Evolutionary conservation across 129 eudicot genomes (phyloP).

Genomic region (Centella asiatica): DNA sequence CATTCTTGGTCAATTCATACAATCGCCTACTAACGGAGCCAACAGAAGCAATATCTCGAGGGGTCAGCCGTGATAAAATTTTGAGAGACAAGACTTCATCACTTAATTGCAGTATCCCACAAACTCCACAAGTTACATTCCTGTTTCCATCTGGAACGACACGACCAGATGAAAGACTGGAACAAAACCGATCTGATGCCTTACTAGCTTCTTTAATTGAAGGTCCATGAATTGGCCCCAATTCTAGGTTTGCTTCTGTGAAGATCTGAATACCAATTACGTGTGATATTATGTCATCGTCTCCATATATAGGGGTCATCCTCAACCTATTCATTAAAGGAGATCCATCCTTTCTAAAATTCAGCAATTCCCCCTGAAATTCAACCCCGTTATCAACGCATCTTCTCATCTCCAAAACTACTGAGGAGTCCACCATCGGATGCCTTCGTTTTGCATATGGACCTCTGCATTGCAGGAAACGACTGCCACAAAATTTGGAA

Average conservation of each 20-base stretch:
- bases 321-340: slow-evolving; percentile 86
- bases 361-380: slow-evolving; percentile 82
- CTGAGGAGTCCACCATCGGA: slow-evolving; percentile 70
- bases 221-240: slow-evolving; percentile 80
- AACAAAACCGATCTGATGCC: slow-evolving; percentile 40
- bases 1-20: slow-evolving; percentile 63
- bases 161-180: slow-evolving; percentile 45
- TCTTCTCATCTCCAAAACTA: slow-evolving; percentile 83
- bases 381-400: slow-evolving; percentile 73
- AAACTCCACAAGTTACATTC: slow-evolving; percentile 37
- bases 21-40: slow-evolving; percentile 69
- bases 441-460: slow-evolving; percentile 96
- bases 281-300: slow-evolving; percentile 73
- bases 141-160: slow-evolving; percentile 32
- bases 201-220: slow-evolving; percentile 41
- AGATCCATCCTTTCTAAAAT: slow-evolving; percentile 85
- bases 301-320: slow-evolving; percentile 84
- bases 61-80: slow-evolving; percentile 65
- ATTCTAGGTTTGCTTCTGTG: slow-evolving; percentile 64
- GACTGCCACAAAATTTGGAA: slow-evolving; percentile 43
- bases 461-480: slow-evolving; percentile 98
- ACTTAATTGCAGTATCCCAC: slow-evolving; percentile 73
- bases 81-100: slow-evolving; percentile 76
- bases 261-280: slow-evolving; percentile 79
- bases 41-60: slow-evolving; percentile 88